Evolutionary conservation across 768 basidiomycete genomes (phyloP).

Genomic region (Paxillus rubicundulus): DNA sequence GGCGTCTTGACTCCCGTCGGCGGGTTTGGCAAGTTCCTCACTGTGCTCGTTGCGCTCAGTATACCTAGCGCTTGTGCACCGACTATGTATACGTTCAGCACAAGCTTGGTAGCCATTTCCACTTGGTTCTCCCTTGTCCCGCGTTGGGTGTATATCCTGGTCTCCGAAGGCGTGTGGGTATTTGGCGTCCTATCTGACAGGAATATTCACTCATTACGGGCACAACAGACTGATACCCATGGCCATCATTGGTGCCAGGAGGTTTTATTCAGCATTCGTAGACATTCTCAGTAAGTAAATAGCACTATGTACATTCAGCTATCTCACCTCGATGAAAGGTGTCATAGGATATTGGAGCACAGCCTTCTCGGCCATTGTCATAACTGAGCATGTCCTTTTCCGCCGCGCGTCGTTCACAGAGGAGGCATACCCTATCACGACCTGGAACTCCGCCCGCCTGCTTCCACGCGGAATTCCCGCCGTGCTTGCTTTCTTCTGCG

Average conservation of each 20-base stretch:
- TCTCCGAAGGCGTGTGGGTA: slow-evolving; percentile 45
- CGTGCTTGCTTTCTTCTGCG: slow-evolving; percentile 38
- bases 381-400: slow-evolving; percentile 45
- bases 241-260: slow-evolving; percentile 44
- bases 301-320: slow-evolving; percentile 2
- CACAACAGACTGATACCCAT: slow-evolving; percentile 41
- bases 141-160: slow-evolving; percentile 45
- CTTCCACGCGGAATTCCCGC: slow-evolving; percentile 45
- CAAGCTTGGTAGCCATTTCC: slow-evolving; percentile 42
- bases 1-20: slow-evolving; percentile 39
- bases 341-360: slow-evolving; percentile 47
- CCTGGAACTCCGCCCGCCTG: slow-evolving; percentile 34
- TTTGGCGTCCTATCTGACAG: background rate
- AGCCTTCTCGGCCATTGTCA: slow-evolving; percentile 37
- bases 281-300: slow-evolving; percentile 36
- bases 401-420: slow-evolving; percentile 34
- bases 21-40: slow-evolving; percentile 46
- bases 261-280: slow-evolving; percentile 44
- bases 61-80: slow-evolving; percentile 57
- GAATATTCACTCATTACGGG: background rate
- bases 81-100: slow-evolving; percentile 55
- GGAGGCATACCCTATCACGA: slow-evolving; percentile 33
- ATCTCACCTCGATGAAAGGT: slow-evolving; percentile 21
- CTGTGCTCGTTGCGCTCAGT: slow-evolving; percentile 49
- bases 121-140: slow-evolving; percentile 37